These are phyloP conservation scores for Peronosclerospora sorghi DNA, from an alignment of 352 stramenopile species.

Conservation along the genomic window DNA sequence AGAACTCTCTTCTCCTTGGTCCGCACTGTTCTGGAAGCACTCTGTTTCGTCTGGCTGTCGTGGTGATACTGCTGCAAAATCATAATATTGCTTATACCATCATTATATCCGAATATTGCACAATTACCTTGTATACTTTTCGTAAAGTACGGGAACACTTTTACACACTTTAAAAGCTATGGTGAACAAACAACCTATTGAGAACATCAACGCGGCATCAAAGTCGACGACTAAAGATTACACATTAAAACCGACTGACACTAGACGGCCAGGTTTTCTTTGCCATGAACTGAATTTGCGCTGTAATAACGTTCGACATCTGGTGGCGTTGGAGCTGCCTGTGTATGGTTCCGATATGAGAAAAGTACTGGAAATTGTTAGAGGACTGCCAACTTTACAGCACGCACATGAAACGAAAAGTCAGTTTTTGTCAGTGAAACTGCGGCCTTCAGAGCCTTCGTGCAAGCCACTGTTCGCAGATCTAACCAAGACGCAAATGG, in stretches of 20 bases:
- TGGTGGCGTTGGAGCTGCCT: conserved; percentile 56
- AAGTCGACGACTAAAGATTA: conserved; percentile 2
- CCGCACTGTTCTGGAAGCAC: too few relatives aligned
- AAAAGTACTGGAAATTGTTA: conserved; percentile 47
- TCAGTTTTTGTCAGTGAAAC: conserved; percentile 68
- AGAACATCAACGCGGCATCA: neutral
- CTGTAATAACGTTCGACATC: conserved; percentile 21
- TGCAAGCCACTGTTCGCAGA: conserved; percentile 79
- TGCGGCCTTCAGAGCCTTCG: conserved; percentile 61
- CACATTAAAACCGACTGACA: conserved; percentile 1
- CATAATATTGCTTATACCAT: too few relatives aligned
- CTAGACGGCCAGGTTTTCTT: conserved; percentile 1
- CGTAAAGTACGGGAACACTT: too few relatives aligned
- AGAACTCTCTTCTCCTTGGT: too few relatives aligned
- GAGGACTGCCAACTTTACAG: conserved; percentile 42
- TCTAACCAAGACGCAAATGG: conserved; percentile 68
- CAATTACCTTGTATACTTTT: too few relatives aligned
- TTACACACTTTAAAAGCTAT: conserved; percentile 14
- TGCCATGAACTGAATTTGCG: conserved; percentile 23
- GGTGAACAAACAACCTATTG: conserved; percentile 10
- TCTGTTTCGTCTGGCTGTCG: too few relatives aligned
- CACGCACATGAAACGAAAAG: conserved; percentile 59
- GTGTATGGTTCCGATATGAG: conserved; percentile 41
- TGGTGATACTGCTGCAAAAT: too few relatives aligned
- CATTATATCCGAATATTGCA: too few relatives aligned